These are phyloP conservation scores for Thoreauomyces humboldtii DNA, from an alignment of 192 early-diverging fungal species.

Conservation along the genomic window DNA sequence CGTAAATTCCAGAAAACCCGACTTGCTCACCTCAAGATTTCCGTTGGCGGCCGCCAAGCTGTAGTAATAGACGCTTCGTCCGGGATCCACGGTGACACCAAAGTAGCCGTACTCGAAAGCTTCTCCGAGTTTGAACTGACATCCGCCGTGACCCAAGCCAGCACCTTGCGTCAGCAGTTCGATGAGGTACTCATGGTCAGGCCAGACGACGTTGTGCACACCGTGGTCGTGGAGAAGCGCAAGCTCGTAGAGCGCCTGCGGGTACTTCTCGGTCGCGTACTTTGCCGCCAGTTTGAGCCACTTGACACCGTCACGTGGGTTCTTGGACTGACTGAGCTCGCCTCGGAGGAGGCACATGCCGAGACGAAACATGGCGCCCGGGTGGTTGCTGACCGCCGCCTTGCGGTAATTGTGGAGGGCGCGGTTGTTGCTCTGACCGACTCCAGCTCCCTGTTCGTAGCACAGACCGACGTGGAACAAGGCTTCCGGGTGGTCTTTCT, in stretches of 20 bases:
- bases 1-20: background rate
- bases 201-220: constrained; percentile 65
- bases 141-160: constrained; percentile 65
- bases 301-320: constrained; percentile 75
- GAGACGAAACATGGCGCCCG: constrained; percentile 67
- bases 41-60: constrained; percentile 75
- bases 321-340: constrained; percentile 60
- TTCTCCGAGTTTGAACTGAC: constrained; percentile 76
- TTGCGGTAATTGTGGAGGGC: constrained; percentile 73
- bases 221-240: constrained; percentile 77
- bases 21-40: constrained; percentile 45
- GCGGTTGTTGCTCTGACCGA: constrained; percentile 53
- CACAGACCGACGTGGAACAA: constrained; percentile 70
- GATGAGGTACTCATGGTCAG: constrained; percentile 73
- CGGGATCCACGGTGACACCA: constrained; percentile 64
- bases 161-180: constrained; percentile 74
- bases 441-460: constrained; percentile 70
- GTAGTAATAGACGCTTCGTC: constrained; percentile 73
- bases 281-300: constrained; percentile 78
- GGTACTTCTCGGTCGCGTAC: constrained; percentile 65
- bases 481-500: constrained; percentile 70
- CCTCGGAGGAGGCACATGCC: constrained; percentile 75
- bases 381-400: constrained; percentile 48
- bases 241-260: constrained; percentile 73
- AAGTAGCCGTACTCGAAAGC: constrained; percentile 77